Conservation (phyloP, 1,284 basidiomycete species). For the Leccinum subrobustum region DNA sequence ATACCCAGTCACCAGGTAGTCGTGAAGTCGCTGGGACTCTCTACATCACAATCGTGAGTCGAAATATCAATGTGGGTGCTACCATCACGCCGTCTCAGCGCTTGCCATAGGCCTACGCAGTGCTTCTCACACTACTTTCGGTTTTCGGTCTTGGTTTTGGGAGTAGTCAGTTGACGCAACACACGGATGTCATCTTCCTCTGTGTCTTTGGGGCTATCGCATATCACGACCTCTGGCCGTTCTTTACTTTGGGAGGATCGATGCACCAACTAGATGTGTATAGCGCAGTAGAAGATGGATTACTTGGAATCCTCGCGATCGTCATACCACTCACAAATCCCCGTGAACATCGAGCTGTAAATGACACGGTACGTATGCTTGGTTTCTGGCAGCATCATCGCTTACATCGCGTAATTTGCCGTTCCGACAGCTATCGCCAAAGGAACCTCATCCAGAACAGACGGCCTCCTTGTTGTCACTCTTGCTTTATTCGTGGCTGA, state of each 20-base stretch:
- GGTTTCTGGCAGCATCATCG: neutral
- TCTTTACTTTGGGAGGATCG: conserved; percentile 6
- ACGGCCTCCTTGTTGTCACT: conserved; percentile 59
- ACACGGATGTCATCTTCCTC: conserved; percentile 9
- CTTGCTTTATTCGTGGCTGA: conserved; percentile 57
- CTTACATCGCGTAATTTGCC: neutral
- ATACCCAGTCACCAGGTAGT: neutral
- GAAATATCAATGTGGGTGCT: neutral
- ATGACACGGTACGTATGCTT: conserved; percentile 6
- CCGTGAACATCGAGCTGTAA: neutral
- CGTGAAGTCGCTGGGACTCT: neutral
- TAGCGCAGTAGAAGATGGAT: conserved; percentile 1
- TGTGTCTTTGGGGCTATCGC: conserved; percentile 1
- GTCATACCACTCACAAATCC: conserved; percentile 12
- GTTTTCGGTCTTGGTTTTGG: neutral
- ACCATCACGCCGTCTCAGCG: neutral
- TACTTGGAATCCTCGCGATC: conserved; percentile 9
- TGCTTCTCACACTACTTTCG: conserved; percentile 10
- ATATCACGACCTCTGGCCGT: conserved; percentile 16
- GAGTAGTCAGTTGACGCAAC: conserved; percentile 1
- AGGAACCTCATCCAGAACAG: conserved; percentile 68
- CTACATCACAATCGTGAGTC: conserved; percentile 10
- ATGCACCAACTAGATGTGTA: conserved; percentile 1
- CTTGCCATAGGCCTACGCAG: conserved; percentile 6
- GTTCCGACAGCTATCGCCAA: conserved; percentile 18